These are phyloP conservation scores for Psilocybe tampanensis DNA, from an alignment of 768 basidiomycete species.

Conservation along the genomic window DNA sequence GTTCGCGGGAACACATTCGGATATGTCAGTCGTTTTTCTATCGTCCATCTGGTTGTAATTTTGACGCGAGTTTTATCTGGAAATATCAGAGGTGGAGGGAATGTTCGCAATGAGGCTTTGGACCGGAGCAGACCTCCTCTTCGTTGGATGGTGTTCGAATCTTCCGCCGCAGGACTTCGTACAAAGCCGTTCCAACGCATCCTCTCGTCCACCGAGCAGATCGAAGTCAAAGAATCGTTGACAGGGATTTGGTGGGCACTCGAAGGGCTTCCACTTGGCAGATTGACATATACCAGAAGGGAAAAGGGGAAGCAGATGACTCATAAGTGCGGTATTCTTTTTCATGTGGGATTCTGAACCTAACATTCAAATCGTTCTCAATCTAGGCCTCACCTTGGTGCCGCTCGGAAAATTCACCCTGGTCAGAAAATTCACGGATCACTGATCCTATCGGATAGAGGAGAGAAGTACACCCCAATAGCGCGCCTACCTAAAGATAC, in stretches of 20 bases:
- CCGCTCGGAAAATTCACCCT: constrained; percentile 15
- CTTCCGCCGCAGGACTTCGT: constrained; percentile 16
- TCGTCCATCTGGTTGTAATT: neutral
- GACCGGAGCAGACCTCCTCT: constrained; percentile 21
- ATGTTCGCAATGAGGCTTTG: constrained; percentile 18
- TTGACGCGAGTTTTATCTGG: neutral
- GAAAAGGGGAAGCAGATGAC: constrained; percentile 1
- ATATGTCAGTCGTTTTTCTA: constrained; percentile 11
- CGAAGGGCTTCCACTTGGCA: constrained; percentile 13
- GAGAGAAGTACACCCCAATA: constrained; percentile 11
- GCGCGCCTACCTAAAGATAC: constrained; percentile 4
- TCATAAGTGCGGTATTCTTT: constrained; percentile 2
- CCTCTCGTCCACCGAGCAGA: constrained; percentile 4
- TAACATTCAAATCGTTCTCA: neutral
- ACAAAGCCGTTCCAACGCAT: constrained; percentile 9
- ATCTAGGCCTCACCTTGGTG: constrained; percentile 17
- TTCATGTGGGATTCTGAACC: neutral
- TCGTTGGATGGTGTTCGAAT: constrained; percentile 28
- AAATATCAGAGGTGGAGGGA: constrained; percentile 22
- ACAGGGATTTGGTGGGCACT: constrained; percentile 18
- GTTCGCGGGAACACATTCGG: constrained; percentile 28
- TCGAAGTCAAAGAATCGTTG: constrained; percentile 23
- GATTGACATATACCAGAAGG: constrained; percentile 9
- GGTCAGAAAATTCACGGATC: constrained; percentile 23
- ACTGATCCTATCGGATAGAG: neutral